Base-by-base conservation (phyloP, 345 rosid genomes). In the Euphorbia pulcherrima region DNA sequence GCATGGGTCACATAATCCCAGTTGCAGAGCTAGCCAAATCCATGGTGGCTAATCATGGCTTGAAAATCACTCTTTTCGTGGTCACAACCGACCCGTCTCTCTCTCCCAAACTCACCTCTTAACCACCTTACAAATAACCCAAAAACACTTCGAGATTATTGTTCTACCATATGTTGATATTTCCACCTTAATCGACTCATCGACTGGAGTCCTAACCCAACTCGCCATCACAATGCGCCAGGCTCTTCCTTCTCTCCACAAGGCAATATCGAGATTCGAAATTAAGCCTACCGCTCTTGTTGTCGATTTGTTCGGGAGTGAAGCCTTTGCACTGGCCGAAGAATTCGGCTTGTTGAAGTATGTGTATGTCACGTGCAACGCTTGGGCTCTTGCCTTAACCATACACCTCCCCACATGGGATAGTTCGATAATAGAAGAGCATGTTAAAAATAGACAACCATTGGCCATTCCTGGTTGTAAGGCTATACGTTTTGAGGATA, bases 261-360 rank as follows among this genome's bases (percentile, higher is more conserved):
- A 11, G 8, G 47, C 47, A 41, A 41, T 41, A 8, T 41, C 13
- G 13, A 11, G 2, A 14, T 44, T 44, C 4, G 17, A 44, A 4
- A 2, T 41, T 41, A 41, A 16, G 2, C 47, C 47, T 41, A 41
- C 1, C 8, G 47, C 8, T 41, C 47, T 41, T 41, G 47, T 41
- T 41, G 47, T 41, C 13, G 47, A 41, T 41, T 4, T 51, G 18
- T 51, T 51, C 23, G 47, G 47, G 47, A 41, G 13, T 16, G 87
- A 83, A 50, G 83, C 85, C 23, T 68, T 83, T 44, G 65, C 52
- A 26, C 57, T 88, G 4, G 87, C 85, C 1, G 56, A 75, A 0
- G 89, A 88, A 40, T 75, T 86, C 0, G 68, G 68, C 66, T 75
- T 88, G 79, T 70, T 78, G 17, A 86, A 75, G 71, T 88, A 80